Percentiles rank a stretch among this genome's conserved stretches.
These are phyloP conservation scores for Akanthomyces lecanii DNA, from an alignment of 2,329 filamentous ascomycete genomes.

Conservation along the genomic window DNA sequence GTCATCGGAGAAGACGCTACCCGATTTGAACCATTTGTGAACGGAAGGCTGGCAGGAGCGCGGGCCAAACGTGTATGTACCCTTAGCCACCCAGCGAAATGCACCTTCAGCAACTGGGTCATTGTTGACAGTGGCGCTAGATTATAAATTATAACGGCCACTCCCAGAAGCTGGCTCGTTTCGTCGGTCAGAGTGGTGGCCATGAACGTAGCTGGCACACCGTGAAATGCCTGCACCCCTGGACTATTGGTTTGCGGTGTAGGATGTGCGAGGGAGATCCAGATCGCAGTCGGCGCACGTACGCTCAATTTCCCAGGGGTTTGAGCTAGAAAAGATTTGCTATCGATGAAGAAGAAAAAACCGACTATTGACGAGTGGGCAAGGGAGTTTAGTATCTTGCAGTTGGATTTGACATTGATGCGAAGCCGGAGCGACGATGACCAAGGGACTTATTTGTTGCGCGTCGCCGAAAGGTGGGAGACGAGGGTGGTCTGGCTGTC, in stretches of 20 bases:
- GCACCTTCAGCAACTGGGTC: constrained; percentile 9
- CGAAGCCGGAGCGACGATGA: too few species aligned
- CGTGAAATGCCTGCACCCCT: not conserved
- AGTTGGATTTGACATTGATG: too few species aligned
- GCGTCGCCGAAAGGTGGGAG: too few species aligned
- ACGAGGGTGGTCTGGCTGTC: too few species aligned
- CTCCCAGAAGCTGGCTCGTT: not conserved
- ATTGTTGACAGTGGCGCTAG: not conserved
- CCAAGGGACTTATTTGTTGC: too few species aligned
- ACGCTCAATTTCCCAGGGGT: not conserved
- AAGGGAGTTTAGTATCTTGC: too few species aligned
- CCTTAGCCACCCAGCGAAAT: constrained; percentile 23
- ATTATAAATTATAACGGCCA: not conserved
- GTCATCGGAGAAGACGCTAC: constrained; percentile 29
- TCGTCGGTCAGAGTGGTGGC: not conserved
- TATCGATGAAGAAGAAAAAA: too few species aligned
- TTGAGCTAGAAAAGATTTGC: too few species aligned
- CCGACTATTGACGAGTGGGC: too few species aligned
- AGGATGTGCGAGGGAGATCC: not conserved
- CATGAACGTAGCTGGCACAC: not conserved
- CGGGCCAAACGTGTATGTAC: constrained; percentile 26
- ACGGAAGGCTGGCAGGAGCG: constrained; percentile 33
- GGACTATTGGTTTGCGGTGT: not conserved
- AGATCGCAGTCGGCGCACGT: not conserved
- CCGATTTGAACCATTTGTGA: constrained; percentile 37